Base-by-base conservation (phyloP, 352 stramenopile genomes). In the Pythium vanterpoolii region DNA sequence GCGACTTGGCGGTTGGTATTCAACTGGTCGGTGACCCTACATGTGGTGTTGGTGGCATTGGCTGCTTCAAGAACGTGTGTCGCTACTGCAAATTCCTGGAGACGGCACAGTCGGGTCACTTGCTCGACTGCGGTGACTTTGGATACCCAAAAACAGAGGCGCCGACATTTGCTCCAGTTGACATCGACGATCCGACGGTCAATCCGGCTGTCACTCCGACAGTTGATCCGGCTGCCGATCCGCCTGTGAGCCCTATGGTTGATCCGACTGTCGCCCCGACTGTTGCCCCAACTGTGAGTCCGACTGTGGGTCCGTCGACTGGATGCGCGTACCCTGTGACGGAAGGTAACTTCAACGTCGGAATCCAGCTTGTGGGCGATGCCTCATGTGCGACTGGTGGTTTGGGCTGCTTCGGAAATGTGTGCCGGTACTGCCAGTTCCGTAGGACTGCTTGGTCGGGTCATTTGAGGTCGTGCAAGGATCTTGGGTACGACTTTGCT, bases 21-120 rank as follows among this genome's bases (percentile, higher is more conserved):
- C 23, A 51, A 14, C 26, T 51, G 18, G 52, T 73, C 5, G 69
- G 54, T 2, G 71, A 82, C 39, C 33, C 31, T 8, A 49, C 26
- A 47, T 51, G 51, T 33, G 44, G 48, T 4, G 24, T 33, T 19
- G 62, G 62, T 18, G 56, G 66, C 16, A 24, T 65, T 19, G 56
- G 62, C 9, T 74, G 66, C 56, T 65, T 56, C 47, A 40, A 45
- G 38, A 42, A 71, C 16, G 50, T 76, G 13, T 83, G 74, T 36
- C 66, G 71, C 42, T 80, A 76, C 51, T 83, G 71, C 43, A 56
- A 68, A 56, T 52, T 51, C 39, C n/a, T 30, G 23, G 48, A 66
- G 36, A 59, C 63, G 3, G 23, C 33, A 3, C 56, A 63, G 46
- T 48, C 56, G n/a, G 27, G 18, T 5, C 19, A 36, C 14, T 21